Evolutionary conservation across 2,329 filamentous ascomycete genomes (phyloP), one percentile per base, ranked within the genome.

Genomic region (Xylariaceae sp.): DNA sequence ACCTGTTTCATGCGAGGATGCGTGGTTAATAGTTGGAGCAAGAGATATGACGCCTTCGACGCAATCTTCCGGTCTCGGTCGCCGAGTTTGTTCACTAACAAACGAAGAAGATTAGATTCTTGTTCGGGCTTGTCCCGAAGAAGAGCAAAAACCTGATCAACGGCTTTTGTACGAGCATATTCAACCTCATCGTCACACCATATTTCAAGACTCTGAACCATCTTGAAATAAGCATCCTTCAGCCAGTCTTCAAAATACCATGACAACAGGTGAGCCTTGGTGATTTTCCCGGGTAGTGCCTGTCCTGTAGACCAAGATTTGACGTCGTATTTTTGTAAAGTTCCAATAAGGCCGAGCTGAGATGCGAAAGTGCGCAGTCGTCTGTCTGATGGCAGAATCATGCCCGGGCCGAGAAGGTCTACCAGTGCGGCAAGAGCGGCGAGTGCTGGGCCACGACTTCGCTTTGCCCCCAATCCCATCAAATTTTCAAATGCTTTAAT

Each of bases 221-320:
- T 83, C 63, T 92, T 90, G 71, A 97, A 99, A 71, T 95, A 99
- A 34, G 87, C 85, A 55, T 87, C 85, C 75, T 99, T 99, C 53
- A 99, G 75, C 87, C 92, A 96, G 68, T 96, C 89, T 70, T 99
- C 94, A 62, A 88, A 99, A 1, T 85, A 85, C 92, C 92, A 99
- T 16, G 84, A 78, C 18, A 99, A 83, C 60, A 99, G 72, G 70
- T 97, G 91, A 12, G 80, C 76, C 61, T 89, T 83, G 39, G 88
- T 84, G 22, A 97, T 73, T 43, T 82, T 81, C 10, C 84, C 84
- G 0, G 92, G 92, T 3, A 97, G 74, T 40, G 80, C 75, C 55
- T 91, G 83, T n/a, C 81, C 80, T 13, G 76, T 68, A 16, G 77
- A 81, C 92, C 92, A 96, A 13, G 68, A 70, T 44, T 72, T 74